phyloP scores from a whole-genome alignment of 371 early-diverging fungal species.

The Syncephalastrum sp. region DNA sequence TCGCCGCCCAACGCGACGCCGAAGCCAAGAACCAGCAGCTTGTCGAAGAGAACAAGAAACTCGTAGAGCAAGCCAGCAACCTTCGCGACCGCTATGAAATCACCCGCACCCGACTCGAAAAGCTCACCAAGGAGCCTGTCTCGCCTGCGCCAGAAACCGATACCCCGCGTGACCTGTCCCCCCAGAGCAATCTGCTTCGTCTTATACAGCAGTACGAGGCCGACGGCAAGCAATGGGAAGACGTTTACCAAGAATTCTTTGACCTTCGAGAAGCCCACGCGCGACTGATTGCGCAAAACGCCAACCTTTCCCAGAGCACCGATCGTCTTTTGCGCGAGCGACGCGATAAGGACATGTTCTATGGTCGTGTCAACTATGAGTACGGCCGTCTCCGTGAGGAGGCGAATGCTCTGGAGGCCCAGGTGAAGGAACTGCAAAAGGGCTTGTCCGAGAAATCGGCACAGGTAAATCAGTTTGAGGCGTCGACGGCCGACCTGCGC shows the following conservation, averaged over 20 bases:
- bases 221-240: slow-evolving; percentile 21
- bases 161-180: not conserved
- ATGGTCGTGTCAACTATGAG: slow-evolving; percentile 15
- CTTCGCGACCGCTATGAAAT: slow-evolving; percentile 13
- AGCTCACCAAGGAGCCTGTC: not conserved
- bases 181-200: slow-evolving; percentile 14
- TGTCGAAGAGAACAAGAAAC: slow-evolving; percentile 10
- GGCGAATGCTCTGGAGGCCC: not conserved
- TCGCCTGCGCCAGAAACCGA: slow-evolving; percentile 1
- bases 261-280: slow-evolving; percentile 12
- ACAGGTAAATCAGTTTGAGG: too few relatives aligned
- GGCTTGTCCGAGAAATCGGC: too few relatives aligned
- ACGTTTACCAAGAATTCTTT: slow-evolving; percentile 23
- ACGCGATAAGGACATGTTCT: slow-evolving; percentile 14
- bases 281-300: slow-evolving; percentile 7
- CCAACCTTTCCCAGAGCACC: slow-evolving; percentile 7
- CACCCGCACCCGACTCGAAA: slow-evolving; percentile 10
- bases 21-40: slow-evolving; percentile 7
- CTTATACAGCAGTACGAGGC: slow-evolving; percentile 21
- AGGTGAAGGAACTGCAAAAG: too few relatives aligned
- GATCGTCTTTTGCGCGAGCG: slow-evolving; percentile 15
- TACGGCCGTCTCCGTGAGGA: slow-evolving; percentile 8
- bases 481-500: too few relatives aligned
- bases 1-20: slow-evolving; percentile 11
- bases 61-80: slow-evolving; percentile 9